Base-by-base conservation (phyloP, 257 asterid genomes). In the Parsonsia alboflavescens region DNA sequence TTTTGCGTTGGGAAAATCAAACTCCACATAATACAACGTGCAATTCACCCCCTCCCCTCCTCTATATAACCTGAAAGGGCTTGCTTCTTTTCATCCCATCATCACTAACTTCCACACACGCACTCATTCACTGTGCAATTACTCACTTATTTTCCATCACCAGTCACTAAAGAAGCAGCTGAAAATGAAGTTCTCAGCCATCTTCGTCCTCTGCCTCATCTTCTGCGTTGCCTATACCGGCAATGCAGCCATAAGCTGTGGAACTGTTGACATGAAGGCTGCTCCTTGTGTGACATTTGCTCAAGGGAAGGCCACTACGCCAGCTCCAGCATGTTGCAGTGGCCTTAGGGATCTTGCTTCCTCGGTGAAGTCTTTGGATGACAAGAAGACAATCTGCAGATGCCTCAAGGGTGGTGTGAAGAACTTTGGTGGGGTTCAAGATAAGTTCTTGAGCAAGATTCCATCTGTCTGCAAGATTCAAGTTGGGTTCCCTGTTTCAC, bases 401-500 rank as follows among this genome's bases (percentile, higher is more conserved):
- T 89, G 94, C 86, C 94, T 89, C 57, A 87, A 86, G 81, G 81
- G 74, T 59, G 89, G 85, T 2, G 86, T 84, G 44, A 85, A 78
- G 82, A 86, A 75, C 79, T 85, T 87, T 11, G 56, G 77, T 0
- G 85, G 91, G 2, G 91, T 89, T 45, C 87, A 89, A 77, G 91
- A 87, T 80, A 76, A 22, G 83, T 81, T 77, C 80, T 74, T 87
- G 84, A 84, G 94, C 87, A 48, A 73, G 75, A 80, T 87, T 66
- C 91, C 94, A 12, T 9, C 61, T 70, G 78, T 80, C 67, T 89
- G 91, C 84, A 72, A 73, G 6, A 89, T 89, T 54, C 81, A 81
- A 80, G 89, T 89, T 30, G 84, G 87, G 22, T 89, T 89, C 85
- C 91, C 94, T 1, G 84, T 89, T 78, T 89, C 91, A 73, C 46